These are phyloP conservation scores for Aureobasidium melanogenum DNA, from an alignment of 2,329 filamentous ascomycete species.

Conservation along the genomic window DNA sequence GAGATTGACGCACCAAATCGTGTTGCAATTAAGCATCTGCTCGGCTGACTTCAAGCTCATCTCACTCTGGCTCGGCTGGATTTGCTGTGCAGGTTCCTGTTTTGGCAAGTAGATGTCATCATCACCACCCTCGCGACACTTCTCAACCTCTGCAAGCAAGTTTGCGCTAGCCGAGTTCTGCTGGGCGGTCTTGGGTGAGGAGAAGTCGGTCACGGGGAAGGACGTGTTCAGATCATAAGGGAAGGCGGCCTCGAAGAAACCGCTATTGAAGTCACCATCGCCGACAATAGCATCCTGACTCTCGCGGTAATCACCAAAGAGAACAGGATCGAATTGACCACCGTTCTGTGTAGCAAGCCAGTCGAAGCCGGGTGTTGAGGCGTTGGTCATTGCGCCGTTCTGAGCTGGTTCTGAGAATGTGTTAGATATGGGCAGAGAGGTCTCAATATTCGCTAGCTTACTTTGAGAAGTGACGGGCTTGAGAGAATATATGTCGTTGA, in stretches of 20 bases:
- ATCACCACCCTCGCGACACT: conserved; percentile 60
- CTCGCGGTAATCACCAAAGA: conserved; percentile 90
- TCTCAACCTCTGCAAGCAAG: conserved; percentile 70
- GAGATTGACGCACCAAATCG: conserved; percentile 70
- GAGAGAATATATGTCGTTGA: conserved; percentile 7
- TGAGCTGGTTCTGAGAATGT: background rate
- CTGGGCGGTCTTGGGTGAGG: conserved; percentile 24
- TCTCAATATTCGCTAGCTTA: background rate
- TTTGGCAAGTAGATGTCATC: conserved; percentile 33
- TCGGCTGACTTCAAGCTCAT: conserved; percentile 32
- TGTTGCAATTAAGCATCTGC: conserved; percentile 71
- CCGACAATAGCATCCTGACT: conserved; percentile 71
- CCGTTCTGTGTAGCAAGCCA: conserved; percentile 74
- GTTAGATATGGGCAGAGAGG: background rate
- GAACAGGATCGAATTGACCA: conserved; percentile 79
- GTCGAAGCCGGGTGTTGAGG: conserved; percentile 44
- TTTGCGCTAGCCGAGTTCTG: conserved; percentile 35
- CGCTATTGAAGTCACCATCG: conserved; percentile 57
- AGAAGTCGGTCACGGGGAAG: conserved; percentile 49
- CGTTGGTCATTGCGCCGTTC: background rate
- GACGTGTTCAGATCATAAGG: conserved; percentile 65
- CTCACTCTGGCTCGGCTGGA: conserved; percentile 2
- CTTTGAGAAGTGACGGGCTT: conserved; percentile 9
- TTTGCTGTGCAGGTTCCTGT: background rate
- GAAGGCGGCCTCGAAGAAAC: conserved; percentile 61